These are phyloP conservation scores for Neospora caninum DNA, from an alignment of 169 alveolate species.

Conservation along the genomic window DNA sequence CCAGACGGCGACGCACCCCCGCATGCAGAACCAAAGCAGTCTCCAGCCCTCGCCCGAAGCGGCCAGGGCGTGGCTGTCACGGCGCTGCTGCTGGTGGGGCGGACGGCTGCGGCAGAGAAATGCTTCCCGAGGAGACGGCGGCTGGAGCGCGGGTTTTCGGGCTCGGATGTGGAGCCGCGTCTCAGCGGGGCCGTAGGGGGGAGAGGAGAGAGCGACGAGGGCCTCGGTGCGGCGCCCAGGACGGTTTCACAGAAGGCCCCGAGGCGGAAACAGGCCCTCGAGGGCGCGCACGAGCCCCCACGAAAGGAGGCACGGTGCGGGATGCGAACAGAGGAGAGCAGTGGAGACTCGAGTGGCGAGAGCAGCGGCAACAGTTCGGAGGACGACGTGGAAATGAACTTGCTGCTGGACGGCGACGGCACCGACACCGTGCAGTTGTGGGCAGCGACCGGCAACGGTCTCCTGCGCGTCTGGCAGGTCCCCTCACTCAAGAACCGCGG, in stretches of 20 bases:
- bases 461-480: conserved; percentile 39
- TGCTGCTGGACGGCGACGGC: conserved; percentile 26
- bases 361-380: conserved; percentile 4
- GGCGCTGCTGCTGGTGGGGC: conserved; percentile 4
- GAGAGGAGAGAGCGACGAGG: too few species aligned
- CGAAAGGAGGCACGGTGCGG: too few species aligned
- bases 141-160: too few species aligned
- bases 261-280: too few species aligned
- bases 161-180: too few species aligned
- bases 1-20: background rate
- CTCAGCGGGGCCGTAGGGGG: too few species aligned
- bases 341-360: background rate
- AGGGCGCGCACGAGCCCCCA: too few species aligned
- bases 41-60: background rate
- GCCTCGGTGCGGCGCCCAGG: too few species aligned
- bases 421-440: conserved; percentile 7
- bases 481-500: background rate
- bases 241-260: too few species aligned
- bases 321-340: background rate
- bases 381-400: background rate
- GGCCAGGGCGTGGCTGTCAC: conserved; percentile 24
- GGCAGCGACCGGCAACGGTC: conserved; percentile 41
- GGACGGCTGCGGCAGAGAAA: background rate
- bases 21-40: too few species aligned
- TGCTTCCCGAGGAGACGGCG: background rate